A percentile compares a stretch with the other conserved stretches of the same genome.
phyloP scores from a whole-genome alignment of 2,329 filamentous ascomycete genomes.

The Cordyceps militaris region DNA sequence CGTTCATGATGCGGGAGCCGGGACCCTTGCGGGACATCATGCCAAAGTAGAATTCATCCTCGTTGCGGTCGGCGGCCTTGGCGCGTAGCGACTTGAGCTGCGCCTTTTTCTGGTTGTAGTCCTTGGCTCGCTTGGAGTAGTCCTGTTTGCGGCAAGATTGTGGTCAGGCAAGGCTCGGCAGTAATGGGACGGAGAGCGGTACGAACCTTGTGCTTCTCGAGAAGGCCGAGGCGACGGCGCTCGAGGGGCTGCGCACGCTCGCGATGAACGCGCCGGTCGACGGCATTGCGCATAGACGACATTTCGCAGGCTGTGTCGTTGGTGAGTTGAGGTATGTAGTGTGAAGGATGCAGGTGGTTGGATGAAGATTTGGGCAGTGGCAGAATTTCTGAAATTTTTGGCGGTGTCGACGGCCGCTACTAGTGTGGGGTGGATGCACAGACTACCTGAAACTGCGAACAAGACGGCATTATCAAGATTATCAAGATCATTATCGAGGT shows the following conservation, averaged over 20 bases:
- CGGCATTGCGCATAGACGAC: constrained; percentile 56
- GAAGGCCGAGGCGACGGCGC: constrained; percentile 77
- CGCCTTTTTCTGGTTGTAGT: constrained; percentile 59
- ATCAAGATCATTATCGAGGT: too few species aligned
- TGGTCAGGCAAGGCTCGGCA: neutral
- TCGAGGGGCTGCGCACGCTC: constrained; percentile 84
- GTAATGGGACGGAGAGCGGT: neutral
- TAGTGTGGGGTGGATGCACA: too few species aligned
- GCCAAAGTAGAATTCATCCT: constrained; percentile 67
- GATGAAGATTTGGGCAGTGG: constrained; percentile 16
- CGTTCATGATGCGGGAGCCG: constrained; percentile 40
- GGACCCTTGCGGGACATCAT: constrained; percentile 59
- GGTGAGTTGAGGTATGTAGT: neutral
- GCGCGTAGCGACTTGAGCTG: constrained; percentile 51
- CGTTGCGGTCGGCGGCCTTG: constrained; percentile 59
- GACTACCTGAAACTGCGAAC: too few species aligned
- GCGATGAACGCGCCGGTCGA: constrained; percentile 76
- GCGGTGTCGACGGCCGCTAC: constrained; percentile 28
- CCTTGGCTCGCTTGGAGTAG: constrained; percentile 57
- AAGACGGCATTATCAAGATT: too few species aligned
- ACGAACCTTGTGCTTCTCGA: constrained; percentile 86
- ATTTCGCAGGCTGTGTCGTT: constrained; percentile 20
- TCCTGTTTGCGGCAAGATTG: constrained; percentile 34
- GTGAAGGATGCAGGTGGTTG: neutral
- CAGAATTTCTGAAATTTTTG: constrained; percentile 33